A percentile compares a stretch with the other conserved stretches of the same genome.
Conservation (phyloP, 164 flowering plant species). For the Vitis amurensis region DNA sequence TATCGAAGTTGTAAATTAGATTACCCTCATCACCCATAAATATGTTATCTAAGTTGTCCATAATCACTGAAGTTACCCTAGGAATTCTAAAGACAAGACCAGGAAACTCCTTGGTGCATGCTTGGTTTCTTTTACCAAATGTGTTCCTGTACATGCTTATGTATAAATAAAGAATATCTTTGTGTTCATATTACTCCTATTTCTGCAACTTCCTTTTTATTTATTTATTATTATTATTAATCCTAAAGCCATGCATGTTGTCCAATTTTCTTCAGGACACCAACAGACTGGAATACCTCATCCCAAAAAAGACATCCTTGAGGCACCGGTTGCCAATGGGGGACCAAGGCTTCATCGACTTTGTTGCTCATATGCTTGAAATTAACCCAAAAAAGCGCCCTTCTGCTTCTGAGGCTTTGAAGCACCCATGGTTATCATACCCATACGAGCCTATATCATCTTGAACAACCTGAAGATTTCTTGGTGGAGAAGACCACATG, state of each 20-base stretch:
- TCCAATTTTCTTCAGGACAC: constrained; percentile 59
- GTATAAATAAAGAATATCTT: too few species aligned
- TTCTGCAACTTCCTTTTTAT: neutral
- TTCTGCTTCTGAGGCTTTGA: constrained; percentile 82
- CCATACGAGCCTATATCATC: constrained; percentile 97
- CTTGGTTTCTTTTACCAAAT: too few species aligned
- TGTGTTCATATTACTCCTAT: neutral
- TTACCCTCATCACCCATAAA: too few species aligned
- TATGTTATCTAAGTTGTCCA: too few species aligned
- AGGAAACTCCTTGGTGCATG: too few species aligned
- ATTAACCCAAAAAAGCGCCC: constrained; percentile 92
- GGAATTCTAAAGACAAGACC: too few species aligned
- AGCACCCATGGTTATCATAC: constrained; percentile 94
- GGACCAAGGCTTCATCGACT: constrained; percentile 91
- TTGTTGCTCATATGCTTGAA: constrained; percentile 85
- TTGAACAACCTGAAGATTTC: constrained; percentile 27
- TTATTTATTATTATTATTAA: neutral
- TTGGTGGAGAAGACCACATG: constrained; percentile 2
- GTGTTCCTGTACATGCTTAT: too few species aligned
- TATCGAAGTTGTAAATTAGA: too few species aligned
- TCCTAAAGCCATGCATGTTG: neutral
- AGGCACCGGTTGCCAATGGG: constrained; percentile 96
- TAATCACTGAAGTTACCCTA: too few species aligned
- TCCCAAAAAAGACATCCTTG: constrained; percentile 89
- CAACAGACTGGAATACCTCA: constrained; percentile 83